Evolutionary conservation across 805 yeast genomes (phyloP), one percentile per base, ranked within the genome.

Genomic region (Candida incommunis): DNA sequence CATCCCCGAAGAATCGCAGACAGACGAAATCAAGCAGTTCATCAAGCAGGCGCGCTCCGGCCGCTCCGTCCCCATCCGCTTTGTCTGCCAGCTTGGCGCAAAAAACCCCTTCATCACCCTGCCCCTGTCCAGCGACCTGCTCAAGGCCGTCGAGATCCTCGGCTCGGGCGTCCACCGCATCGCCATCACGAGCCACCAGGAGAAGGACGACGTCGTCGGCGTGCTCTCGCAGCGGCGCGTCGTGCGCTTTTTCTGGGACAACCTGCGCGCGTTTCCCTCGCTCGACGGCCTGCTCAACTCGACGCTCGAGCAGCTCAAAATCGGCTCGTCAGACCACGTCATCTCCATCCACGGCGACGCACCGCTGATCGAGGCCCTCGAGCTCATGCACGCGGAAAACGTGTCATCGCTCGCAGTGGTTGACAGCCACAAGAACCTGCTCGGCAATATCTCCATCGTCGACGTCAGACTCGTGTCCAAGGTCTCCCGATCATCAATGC

Each of bases 151-250:
- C 54, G 94, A 86, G 61, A 78, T 83, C 11, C 68, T 90, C 49
- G 97, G 96, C n/a, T 76, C 83, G 34, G 98, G 98, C 20, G 95
- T 88, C 2, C 98, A 92, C 65, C 72, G 98, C 58, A 76, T 90
- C 20, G 95, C 96, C 9, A 83, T 88, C 46, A 72, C 81, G 21
- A 69, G 76, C 57, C n/a, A n/a, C n/a, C n/a, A n/a, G n/a, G 60
- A 60, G 21, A 62, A 65, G 16, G 71, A 68, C 42, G 69, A 70
- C 48, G 77, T 88, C 43, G 76, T 82, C 2, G 97, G 97, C 47
- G 76, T 90, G 11, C 68, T 92, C 41, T 85, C 96, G 0, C 98
- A 90, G 66, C 78, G 98, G 61, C 75, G 97, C 55, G 68, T 86
- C 54, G 75, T 90, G 45, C 76, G 76, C 54, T 90, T 75, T 61